These are phyloP conservation scores for Oryza officinalis DNA, from an alignment of 176 grass and related monocot genomes.

Conservation along the genomic window DNA sequence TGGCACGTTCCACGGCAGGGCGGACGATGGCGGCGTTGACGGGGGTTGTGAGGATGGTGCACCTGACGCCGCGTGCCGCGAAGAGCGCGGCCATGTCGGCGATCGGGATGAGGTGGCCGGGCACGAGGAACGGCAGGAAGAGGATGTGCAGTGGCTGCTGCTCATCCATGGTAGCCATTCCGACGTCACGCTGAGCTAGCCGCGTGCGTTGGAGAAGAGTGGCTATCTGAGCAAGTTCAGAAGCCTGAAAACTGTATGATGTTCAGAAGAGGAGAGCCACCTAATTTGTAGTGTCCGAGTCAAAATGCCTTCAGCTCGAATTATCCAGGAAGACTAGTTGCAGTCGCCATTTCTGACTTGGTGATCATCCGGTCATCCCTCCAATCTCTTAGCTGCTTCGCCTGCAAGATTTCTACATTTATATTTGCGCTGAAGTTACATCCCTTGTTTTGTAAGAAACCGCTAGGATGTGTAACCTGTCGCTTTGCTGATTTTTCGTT, in stretches of 20 bases:
- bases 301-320: neutral
- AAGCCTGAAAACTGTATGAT: neutral
- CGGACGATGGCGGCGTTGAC: conserved; percentile 33
- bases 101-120: conserved; percentile 50
- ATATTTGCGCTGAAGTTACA: neutral
- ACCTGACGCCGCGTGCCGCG: conserved; percentile 41
- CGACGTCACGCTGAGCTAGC: too few relatives aligned
- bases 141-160: conserved; percentile 45
- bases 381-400: too few relatives aligned
- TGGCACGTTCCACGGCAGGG: conserved; percentile 39
- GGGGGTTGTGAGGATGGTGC: conserved; percentile 54
- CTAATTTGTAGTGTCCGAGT: neutral
- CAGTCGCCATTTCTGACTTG: neutral
- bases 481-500: too few relatives aligned
- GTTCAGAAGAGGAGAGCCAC: too few relatives aligned
- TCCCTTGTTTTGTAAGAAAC: neutral
- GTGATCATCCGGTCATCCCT: too few relatives aligned
- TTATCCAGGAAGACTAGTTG: neutral
- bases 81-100: conserved; percentile 47
- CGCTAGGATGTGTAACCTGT: too few relatives aligned
- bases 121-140: conserved; percentile 49
- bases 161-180: neutral
- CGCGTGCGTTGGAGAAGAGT: too few relatives aligned
- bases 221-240: neutral
- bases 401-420: too few relatives aligned